Conservation (phyloP, 441 rosid species). For the Syzygium malaccense region DNA sequence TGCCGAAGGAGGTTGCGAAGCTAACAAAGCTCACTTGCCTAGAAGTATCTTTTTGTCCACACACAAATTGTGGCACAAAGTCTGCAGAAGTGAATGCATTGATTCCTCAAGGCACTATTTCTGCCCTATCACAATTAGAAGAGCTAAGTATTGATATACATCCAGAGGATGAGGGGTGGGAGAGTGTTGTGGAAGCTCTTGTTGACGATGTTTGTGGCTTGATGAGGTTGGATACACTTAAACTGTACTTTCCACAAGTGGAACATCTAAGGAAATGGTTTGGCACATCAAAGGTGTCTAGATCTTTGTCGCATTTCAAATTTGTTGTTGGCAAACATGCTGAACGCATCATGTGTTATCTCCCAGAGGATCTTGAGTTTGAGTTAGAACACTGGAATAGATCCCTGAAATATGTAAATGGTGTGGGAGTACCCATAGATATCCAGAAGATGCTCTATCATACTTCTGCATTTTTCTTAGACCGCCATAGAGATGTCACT, state of each 20-base stretch:
- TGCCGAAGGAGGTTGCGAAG: background rate
- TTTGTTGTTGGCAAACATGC: constrained; percentile 5
- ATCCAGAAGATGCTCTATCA: background rate
- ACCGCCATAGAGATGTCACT: background rate
- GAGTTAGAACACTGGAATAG: background rate
- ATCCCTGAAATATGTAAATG: constrained; percentile 8
- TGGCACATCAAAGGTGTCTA: background rate
- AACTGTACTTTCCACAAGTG: background rate
- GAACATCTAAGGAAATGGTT: background rate
- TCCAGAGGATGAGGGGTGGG: constrained; percentile 1
- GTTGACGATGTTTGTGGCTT: background rate
- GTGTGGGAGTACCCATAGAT: background rate
- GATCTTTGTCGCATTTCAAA: background rate
- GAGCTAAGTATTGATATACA: constrained; percentile 5
- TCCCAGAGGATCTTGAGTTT: background rate
- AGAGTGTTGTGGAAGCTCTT: background rate
- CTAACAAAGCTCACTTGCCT: constrained; percentile 1
- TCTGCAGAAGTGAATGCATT: background rate
- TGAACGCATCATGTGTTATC: constrained; percentile 7
- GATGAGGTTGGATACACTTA: background rate
- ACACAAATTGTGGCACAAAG: background rate
- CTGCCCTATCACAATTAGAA: background rate
- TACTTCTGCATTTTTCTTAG: constrained; percentile 1
- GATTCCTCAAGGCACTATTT: background rate
- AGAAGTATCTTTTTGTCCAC: constrained; percentile 8